A percentile compares a stretch with the other conserved stretches of the same genome.
phyloP scores from a whole-genome alignment of 495 filamentous ascomycete species.

The Oidiodendron maius region DNA sequence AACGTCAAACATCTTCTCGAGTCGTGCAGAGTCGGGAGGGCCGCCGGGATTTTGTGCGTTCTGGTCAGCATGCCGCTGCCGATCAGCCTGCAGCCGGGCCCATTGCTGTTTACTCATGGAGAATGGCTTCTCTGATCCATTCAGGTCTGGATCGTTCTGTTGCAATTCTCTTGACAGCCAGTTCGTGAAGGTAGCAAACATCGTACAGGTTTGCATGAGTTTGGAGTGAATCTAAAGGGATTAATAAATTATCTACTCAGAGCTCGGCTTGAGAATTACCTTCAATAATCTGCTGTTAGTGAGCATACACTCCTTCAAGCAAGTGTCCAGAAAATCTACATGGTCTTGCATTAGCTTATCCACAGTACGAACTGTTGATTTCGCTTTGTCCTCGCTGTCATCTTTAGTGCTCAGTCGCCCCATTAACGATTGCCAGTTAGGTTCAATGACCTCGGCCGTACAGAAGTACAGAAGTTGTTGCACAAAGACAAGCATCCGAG shows the following conservation, averaged over 20 bases:
- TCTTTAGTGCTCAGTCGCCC: constrained; percentile 58
- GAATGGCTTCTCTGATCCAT: constrained; percentile 40
- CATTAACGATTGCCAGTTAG: constrained; percentile 94
- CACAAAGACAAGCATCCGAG: constrained; percentile 93
- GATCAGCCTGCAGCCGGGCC: constrained; percentile 35
- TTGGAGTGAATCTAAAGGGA: constrained; percentile 81
- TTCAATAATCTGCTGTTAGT: constrained; percentile 90
- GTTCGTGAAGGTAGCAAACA: constrained; percentile 83
- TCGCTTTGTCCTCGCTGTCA: constrained; percentile 31
- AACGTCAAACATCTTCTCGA: constrained; percentile 77
- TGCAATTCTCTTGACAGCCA: constrained; percentile 73
- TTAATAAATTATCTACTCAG: constrained; percentile 2
- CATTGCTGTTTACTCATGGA: constrained; percentile 51
- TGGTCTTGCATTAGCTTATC: constrained; percentile 99
- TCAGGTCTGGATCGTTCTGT: constrained; percentile 68
- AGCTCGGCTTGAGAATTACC: constrained; percentile 44
- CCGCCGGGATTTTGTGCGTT: constrained; percentile 27
- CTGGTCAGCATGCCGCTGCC: constrained; percentile 27
- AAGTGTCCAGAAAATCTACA: constrained; percentile 96
- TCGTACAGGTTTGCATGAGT: constrained; percentile 83
- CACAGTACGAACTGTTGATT: constrained; percentile 58
- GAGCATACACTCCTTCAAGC: constrained; percentile 97
- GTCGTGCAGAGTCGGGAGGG: constrained; percentile 47
- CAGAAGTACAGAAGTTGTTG: constrained; percentile 96
- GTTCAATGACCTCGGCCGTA: constrained; percentile 94